Evolutionary conservation across 1,139 yeast genomes (phyloP).

Genomic region (Zygosaccharomyces pseudobailii): DNA sequence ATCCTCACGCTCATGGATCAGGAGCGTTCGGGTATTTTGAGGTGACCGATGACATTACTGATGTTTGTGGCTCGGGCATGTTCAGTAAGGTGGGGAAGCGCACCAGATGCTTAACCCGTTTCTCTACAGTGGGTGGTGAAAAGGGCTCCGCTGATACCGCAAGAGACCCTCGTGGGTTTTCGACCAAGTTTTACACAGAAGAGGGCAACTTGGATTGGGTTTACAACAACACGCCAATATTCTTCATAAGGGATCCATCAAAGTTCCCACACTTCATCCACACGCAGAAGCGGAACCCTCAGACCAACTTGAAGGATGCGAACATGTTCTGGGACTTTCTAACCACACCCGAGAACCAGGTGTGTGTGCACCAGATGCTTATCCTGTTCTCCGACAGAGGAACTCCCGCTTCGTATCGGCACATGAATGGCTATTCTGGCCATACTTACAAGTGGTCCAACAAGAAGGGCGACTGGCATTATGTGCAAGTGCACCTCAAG

Average conservation of each 20-base stretch:
- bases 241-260: slow-evolving; percentile 55
- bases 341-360: slow-evolving; percentile 51
- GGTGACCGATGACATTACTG: slow-evolving; percentile 53
- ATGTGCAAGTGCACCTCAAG: slow-evolving; percentile 60
- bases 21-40: slow-evolving; percentile 61
- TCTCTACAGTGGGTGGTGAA: slow-evolving; percentile 60
- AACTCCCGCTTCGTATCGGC: slow-evolving; percentile 60
- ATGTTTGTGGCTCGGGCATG: slow-evolving; percentile 47
- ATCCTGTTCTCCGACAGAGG: slow-evolving; percentile 63
- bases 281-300: slow-evolving; percentile 70
- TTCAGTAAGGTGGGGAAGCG: slow-evolving; percentile 46
- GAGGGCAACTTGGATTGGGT: slow-evolving; percentile 61
- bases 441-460: slow-evolving; percentile 68
- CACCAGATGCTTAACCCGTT: slow-evolving; percentile 46
- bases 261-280: slow-evolving; percentile 57
- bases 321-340: slow-evolving; percentile 70
- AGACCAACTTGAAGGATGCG: slow-evolving; percentile 76
- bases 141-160: slow-evolving; percentile 53
- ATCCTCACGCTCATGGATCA: slow-evolving; percentile 64
- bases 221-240: slow-evolving; percentile 56
- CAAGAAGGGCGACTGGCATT: slow-evolving; percentile 59
- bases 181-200: slow-evolving; percentile 54
- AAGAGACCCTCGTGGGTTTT: slow-evolving; percentile 58
- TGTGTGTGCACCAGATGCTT: slow-evolving; percentile 60
- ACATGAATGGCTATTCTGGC: slow-evolving; percentile 70